A percentile compares a stretch with the other conserved stretches of the same genome.
phyloP scores from a whole-genome alignment of 1,284 basidiomycete genomes.

The Fomes fomentarius region DNA sequence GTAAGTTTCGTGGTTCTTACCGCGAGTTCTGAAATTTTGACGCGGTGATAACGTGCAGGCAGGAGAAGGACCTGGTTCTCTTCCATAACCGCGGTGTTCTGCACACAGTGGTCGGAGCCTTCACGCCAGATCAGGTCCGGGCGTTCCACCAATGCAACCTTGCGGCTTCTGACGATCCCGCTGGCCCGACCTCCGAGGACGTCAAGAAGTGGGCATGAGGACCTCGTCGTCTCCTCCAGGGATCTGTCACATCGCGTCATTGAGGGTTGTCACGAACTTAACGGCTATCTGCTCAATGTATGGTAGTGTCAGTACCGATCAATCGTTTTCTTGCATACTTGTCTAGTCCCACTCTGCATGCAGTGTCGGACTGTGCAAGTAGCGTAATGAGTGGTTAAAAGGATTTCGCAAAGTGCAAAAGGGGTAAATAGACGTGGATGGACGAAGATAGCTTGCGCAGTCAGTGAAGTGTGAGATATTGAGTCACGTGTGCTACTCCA shows the following conservation, averaged over 20 bases:
- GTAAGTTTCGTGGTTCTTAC: slow-evolving; percentile 31
- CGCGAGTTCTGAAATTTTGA: neutral
- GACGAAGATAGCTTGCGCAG: no score
- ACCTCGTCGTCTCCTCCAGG: no score
- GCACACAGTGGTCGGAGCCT: slow-evolving; percentile 80
- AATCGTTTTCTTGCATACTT: no score
- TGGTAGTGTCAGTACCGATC: no score
- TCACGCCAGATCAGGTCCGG: slow-evolving; percentile 69
- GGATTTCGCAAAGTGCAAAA: no score
- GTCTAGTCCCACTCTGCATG: no score
- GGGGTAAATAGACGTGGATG: no score
- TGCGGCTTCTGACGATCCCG: slow-evolving; percentile 72
- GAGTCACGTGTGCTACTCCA: neutral
- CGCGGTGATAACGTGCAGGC: slow-evolving; percentile 34
- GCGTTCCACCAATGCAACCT: slow-evolving; percentile 86
- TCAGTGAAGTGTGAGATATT: neutral
- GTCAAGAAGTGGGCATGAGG: slow-evolving; percentile 55
- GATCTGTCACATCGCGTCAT: no score
- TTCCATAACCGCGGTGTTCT: slow-evolving; percentile 79
- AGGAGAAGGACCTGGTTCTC: slow-evolving; percentile 66
- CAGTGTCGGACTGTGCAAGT: no score
- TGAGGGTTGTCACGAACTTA: no score
- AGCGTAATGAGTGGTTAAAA: no score
- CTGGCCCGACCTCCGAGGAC: slow-evolving; percentile 66
- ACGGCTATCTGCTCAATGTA: no score